Conservation (phyloP, 345 rosid genomes). For the Pelargonium nanum region DNA sequence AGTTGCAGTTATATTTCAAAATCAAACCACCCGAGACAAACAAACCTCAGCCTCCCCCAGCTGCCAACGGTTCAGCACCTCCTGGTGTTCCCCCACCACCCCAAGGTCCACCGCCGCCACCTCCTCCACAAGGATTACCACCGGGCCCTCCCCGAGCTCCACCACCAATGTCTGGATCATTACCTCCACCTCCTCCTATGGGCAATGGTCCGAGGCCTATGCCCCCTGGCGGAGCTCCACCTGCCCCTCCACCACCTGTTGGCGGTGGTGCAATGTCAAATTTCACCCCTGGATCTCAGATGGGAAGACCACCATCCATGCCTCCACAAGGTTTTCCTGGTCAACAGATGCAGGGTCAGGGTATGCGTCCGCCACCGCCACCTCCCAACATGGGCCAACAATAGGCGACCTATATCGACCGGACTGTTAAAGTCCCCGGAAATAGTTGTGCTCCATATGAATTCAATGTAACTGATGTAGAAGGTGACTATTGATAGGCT, state of each 20-base stretch:
- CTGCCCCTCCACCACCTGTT: neutral
- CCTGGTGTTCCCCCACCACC: constrained; percentile 38
- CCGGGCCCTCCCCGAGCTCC: neutral
- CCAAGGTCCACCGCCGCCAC: constrained; percentile 32
- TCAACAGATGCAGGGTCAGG: too few species aligned
- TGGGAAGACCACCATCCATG: too few species aligned
- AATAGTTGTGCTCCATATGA: too few species aligned
- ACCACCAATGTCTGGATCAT: neutral
- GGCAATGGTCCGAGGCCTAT: neutral
- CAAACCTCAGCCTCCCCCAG: constrained; percentile 58
- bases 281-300: neutral
- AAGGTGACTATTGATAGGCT: too few species aligned
- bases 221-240: neutral
- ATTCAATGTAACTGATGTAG: too few species aligned
- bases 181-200: neutral
- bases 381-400: too few species aligned
- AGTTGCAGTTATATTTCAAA: constrained; percentile 91
- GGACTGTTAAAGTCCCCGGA: too few species aligned
- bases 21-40: constrained; percentile 62
- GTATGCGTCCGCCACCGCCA: too few species aligned
- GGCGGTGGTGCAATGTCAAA: neutral
- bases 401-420: too few species aligned
- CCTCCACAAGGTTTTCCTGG: too few species aligned
- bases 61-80: constrained; percentile 38
- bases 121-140: too few species aligned